phyloP scores from a whole-genome alignment of 805 yeast genomes.

The Geotrichum ghanense region DNA sequence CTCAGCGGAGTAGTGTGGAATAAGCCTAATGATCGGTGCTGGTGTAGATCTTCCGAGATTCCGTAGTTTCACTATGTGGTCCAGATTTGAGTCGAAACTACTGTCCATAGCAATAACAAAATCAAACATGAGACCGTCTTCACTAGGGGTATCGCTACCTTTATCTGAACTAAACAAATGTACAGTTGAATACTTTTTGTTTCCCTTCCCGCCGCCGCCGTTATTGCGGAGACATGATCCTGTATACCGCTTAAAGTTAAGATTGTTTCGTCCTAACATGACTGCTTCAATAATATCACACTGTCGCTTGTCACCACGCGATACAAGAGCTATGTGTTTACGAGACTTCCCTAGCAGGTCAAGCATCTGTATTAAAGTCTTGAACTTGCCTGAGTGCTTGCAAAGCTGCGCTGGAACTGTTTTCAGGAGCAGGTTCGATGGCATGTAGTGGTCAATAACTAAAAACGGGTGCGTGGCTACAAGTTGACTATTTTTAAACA shows the following conservation, averaged over 20 bases:
- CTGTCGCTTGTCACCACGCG: slow-evolving; percentile 54
- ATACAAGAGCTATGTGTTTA: slow-evolving; percentile 56
- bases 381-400: slow-evolving; percentile 78
- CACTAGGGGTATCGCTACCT: slow-evolving; percentile 18
- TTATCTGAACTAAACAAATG: slow-evolving; percentile 36
- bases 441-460: slow-evolving; percentile 74
- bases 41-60: slow-evolving; percentile 25
- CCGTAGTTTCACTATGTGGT: slow-evolving; percentile 26
- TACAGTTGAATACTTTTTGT: slow-evolving; percentile 23
- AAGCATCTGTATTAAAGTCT: slow-evolving; percentile 52
- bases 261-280: slow-evolving; percentile 50
- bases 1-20: slow-evolving; percentile 73
- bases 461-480: slow-evolving; percentile 87
- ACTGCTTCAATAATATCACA: slow-evolving; percentile 66
- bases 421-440: slow-evolving; percentile 59
- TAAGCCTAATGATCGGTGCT: slow-evolving; percentile 55
- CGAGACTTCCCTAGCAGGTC: slow-evolving; percentile 35
- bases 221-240: slow-evolving; percentile 38
- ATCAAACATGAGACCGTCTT: slow-evolving; percentile 33
- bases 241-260: slow-evolving; percentile 56
- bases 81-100: slow-evolving; percentile 35
- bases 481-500: slow-evolving; percentile 62
- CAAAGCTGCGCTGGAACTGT: slow-evolving; percentile 61
- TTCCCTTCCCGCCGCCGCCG: slow-evolving; percentile 2
- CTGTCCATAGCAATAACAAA: slow-evolving; percentile 54